A percentile compares a stretch with the other conserved stretches of the same genome.
These are phyloP conservation scores for Aspergillus sojae DNA, from an alignment of 2,329 filamentous ascomycete genomes.

Conservation along the genomic window DNA sequence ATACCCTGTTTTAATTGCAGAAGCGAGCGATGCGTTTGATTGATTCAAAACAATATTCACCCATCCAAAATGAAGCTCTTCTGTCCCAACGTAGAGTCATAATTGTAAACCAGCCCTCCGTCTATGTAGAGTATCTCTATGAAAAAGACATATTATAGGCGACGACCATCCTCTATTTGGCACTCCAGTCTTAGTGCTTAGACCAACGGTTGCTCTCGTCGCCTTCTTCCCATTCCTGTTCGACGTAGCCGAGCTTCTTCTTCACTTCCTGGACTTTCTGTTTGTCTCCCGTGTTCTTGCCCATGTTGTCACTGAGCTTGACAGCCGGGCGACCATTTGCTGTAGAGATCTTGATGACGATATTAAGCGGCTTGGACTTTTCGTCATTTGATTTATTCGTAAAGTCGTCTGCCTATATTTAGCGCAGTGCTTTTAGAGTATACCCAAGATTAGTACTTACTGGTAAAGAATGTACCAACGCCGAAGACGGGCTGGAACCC, in stretches of 20 bases:
- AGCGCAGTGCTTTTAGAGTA: background rate
- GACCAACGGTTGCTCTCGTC: conserved; percentile 87
- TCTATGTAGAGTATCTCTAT: background rate
- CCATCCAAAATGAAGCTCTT: background rate
- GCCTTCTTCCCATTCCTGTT: conserved; percentile 79
- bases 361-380: conserved; percentile 91
- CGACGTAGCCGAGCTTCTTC: conserved; percentile 78
- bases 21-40: background rate
- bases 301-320: conserved; percentile 88
- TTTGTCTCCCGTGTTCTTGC: conserved; percentile 92
- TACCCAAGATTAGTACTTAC: conserved; percentile 41
- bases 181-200: conserved; percentile 9
- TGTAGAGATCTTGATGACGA: conserved; percentile 94
- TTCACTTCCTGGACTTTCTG: conserved; percentile 81
- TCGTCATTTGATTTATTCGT: conserved; percentile 68
- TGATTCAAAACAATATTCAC: background rate
- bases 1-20: background rate
- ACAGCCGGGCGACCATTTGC: conserved; percentile 79
- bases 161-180: background rate
- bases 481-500: conserved; percentile 89
- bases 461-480: conserved; percentile 93
- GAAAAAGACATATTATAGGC: background rate
- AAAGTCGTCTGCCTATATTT: conserved; percentile 70
- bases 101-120: background rate
- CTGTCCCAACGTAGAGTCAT: background rate